phyloP scores from a whole-genome alignment of 345 rosid species.

The Eucalyptus tenuipes region DNA sequence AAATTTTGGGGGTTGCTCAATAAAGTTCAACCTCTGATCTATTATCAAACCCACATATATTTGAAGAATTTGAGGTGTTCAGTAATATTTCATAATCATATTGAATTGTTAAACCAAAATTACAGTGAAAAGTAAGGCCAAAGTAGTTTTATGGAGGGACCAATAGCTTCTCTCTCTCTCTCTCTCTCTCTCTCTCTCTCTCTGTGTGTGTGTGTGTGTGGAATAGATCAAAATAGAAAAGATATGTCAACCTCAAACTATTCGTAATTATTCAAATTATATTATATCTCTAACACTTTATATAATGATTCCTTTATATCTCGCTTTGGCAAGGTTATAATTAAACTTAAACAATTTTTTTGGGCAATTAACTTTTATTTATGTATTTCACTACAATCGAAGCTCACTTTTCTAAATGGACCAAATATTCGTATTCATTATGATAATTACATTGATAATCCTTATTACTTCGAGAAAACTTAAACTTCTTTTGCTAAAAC shows the following conservation, averaged over 20 bases:
- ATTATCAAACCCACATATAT: not conserved
- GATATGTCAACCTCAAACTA: not conserved
- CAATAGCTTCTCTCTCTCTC: not conserved
- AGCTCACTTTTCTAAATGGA: not conserved
- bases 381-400: not conserved
- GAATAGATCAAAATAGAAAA: not conserved
- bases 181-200: not conserved
- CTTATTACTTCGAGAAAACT: not conserved
- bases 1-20: not conserved
- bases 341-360: not conserved
- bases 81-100: not conserved
- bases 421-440: not conserved
- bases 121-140: not conserved
- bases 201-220: too few species aligned
- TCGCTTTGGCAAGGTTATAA: not conserved
- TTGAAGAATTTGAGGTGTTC: not conserved
- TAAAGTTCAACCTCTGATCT: not conserved
- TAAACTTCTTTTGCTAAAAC: not conserved
- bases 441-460: not conserved
- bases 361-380: not conserved
- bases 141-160: not conserved
- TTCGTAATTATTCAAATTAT: not conserved
- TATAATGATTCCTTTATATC: not conserved
- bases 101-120: not conserved
- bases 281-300: not conserved